Evolutionary conservation across 202 grass and related monocot genomes (phyloP), one percentile per base, ranked within the genome.

Genomic region (Setaria italica): DNA sequence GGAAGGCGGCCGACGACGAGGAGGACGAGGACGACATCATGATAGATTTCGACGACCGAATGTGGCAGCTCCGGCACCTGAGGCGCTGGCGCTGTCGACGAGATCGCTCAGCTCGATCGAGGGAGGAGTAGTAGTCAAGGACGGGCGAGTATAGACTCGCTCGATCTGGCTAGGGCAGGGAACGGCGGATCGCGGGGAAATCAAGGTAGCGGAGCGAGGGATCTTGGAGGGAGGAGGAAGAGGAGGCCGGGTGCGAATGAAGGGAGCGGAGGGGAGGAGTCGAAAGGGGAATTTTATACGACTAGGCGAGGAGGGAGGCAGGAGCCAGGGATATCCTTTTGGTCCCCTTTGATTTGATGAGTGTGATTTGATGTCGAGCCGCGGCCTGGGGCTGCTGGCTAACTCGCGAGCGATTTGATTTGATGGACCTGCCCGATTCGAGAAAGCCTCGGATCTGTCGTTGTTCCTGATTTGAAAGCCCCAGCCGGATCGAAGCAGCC

Each of bases 401-500:
- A 57, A 66, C 74, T 80, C 35, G 62, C 84, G 93, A 95, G 62
- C 84, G 93, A 95, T 90, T 88, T 88, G 89, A 91, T 85, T 88
- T 88, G 89, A 91, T 85, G 85, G 89, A 91, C 89, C 85, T 88
- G 85, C 82, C 79, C 58, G 72, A 68, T 88, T 91, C 89, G 86
- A 88, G 86, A 88, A 91, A 91, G 85, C 88, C 86, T 90, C 86
- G 88, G 90, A 92, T 95, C 92, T 94, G 92, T 92, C 88, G 93
- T 95, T 85, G 86, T 67, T 82, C 48, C 88, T 92, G 88, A 92
- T 94, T 91, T 90, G 93, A 95, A 90, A 90, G 82, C 41, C 39
- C 39, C 39, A 29, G 13, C 15, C 3, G 11, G 64, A 74, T 77
- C 50, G 34, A 84, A 57, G 74, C 67, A 50, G 67, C 60, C 50